These are phyloP conservation scores for Ceratocystis alfenasii DNA, from an alignment of 2,329 filamentous ascomycete species.

Conservation along the genomic window DNA sequence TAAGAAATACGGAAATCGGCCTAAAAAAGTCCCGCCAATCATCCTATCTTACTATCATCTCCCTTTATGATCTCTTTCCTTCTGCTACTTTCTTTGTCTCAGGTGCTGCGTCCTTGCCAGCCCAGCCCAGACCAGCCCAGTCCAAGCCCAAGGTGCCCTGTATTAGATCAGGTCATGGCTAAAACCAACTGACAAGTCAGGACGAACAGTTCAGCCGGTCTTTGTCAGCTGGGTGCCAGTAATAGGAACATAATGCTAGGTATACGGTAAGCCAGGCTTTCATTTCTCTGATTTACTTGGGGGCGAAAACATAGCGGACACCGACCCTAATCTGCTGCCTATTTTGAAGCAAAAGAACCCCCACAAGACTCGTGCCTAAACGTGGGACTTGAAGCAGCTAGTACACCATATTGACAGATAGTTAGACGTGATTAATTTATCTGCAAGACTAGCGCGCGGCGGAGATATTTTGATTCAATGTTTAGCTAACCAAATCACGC, in stretches of 20 bases:
- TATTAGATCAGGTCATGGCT: background rate
- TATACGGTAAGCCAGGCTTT: too few species aligned
- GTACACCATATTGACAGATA: background rate
- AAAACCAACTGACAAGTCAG: too few species aligned
- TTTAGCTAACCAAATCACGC: background rate
- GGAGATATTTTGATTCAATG: background rate
- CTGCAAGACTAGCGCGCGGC: background rate
- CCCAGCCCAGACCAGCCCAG: background rate
- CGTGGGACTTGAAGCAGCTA: background rate
- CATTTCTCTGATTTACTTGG: too few species aligned
- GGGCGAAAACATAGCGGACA: too few species aligned
- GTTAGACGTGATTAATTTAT: background rate
- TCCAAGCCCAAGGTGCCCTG: background rate
- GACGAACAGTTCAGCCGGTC: too few species aligned
- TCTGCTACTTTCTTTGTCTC: conserved; percentile 4
- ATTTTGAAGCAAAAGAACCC: too few species aligned
- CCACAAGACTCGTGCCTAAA: background rate
- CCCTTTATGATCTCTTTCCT: background rate
- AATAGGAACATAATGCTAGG: too few species aligned
- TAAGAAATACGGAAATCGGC: too few species aligned
- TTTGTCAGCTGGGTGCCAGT: too few species aligned
- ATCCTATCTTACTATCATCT: too few species aligned
- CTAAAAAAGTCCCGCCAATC: too few species aligned
- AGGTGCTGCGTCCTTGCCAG: background rate
- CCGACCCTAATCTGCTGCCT: too few species aligned